Evolutionary conservation across 2,329 filamentous ascomycete species (phyloP).

Genomic region (Clonostachys chloroleuca): DNA sequence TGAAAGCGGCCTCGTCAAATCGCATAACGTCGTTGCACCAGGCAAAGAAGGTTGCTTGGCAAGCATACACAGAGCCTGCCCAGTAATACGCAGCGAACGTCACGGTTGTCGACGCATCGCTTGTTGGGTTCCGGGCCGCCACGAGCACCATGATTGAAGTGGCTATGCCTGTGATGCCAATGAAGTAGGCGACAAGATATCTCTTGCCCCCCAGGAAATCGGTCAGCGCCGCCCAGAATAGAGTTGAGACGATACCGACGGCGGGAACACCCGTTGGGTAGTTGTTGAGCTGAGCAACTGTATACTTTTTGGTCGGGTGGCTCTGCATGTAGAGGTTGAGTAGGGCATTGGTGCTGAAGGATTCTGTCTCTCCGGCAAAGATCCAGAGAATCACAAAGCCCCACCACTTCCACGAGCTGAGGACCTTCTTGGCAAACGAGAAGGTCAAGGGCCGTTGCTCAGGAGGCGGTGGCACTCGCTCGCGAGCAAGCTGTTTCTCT

Average conservation of each 20-base stretch:
- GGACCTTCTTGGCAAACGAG: conserved; percentile 47
- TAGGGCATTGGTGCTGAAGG: conserved; percentile 62
- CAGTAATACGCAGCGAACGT: conserved; percentile 67
- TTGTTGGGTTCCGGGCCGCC: conserved; percentile 34
- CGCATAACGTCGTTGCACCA: conserved; percentile 71
- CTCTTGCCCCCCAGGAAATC: conserved; percentile 60
- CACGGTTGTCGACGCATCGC: conserved; percentile 35
- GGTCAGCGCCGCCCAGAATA: conserved; percentile 67
- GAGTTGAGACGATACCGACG: conserved; percentile 52
- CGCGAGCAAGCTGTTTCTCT: conserved; percentile 13
- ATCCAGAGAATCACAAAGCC: conserved; percentile 65
- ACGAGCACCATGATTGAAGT: conserved; percentile 60
- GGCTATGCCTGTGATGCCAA: conserved; percentile 57
- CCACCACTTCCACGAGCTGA: conserved; percentile 61
- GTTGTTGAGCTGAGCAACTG: conserved; percentile 46
- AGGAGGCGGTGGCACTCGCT: conserved; percentile 25
- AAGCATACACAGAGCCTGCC: conserved; percentile 66
- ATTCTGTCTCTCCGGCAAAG: conserved; percentile 68
- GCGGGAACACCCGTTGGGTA: conserved; percentile 54
- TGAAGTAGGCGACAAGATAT: conserved; percentile 64
- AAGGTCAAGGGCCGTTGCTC: conserved; percentile 30
- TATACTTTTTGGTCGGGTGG: conserved; percentile 35
- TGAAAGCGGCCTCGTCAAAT: conserved; percentile 56
- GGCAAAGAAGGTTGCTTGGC: conserved; percentile 71
- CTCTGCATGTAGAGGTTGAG: conserved; percentile 44